These are phyloP conservation scores for Spathaspora hagerdaliae DNA, from an alignment of 805 yeast species.

Conservation along the genomic window DNA sequence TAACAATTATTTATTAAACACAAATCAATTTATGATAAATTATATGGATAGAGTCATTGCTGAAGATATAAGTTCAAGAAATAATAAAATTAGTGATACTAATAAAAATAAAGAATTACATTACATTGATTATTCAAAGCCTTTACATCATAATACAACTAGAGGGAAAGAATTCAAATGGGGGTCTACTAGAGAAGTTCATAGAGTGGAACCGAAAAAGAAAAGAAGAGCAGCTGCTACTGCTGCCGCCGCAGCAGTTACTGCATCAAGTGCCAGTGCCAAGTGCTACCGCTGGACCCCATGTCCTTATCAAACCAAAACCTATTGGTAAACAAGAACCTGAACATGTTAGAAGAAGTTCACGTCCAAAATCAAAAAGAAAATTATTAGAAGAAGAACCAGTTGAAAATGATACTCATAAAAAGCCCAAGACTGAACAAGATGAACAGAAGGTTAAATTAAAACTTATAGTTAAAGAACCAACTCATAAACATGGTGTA, in stretches of 20 bases:
- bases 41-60: conserved; percentile 34
- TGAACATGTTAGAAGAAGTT: conserved; percentile 3
- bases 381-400: conserved; percentile 7
- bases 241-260: not conserved
- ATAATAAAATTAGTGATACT: conserved; percentile 14
- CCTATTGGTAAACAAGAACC: not conserved
- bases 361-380: conserved; percentile 6
- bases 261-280: not conserved
- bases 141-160: conserved; percentile 19
- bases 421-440: conserved; percentile 6
- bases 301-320: not conserved
- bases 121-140: conserved; percentile 13
- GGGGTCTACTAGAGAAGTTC: conserved; percentile 23
- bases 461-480: conserved; percentile 1
- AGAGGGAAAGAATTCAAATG: conserved; percentile 23
- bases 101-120: conserved; percentile 17
- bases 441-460: conserved; percentile 4
- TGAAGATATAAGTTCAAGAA: conserved; percentile 28
- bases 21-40: conserved; percentile 23
- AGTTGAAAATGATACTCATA: conserved; percentile 5
- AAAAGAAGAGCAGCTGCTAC: conserved; percentile 2
- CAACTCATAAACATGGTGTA: not conserved
- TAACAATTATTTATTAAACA: conserved; percentile 12
- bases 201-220: conserved; percentile 8
- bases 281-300: not conserved